phyloP scores from a whole-genome alignment of 2,329 filamentous ascomycete genomes.

The Calonectria pseudoturangicola region DNA sequence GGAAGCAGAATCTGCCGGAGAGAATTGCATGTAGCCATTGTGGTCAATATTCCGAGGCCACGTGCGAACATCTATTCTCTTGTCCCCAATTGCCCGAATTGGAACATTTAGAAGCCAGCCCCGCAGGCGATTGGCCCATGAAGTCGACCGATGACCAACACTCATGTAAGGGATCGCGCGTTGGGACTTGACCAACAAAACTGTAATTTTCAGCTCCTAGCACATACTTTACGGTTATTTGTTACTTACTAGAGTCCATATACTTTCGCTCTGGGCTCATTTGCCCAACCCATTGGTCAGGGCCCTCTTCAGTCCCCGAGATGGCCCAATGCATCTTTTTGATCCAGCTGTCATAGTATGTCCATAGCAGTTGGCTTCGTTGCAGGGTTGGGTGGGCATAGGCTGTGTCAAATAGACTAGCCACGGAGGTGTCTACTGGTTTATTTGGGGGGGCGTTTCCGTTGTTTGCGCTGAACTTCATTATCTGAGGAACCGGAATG shows the following conservation, averaged over 20 bases:
- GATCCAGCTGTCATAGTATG: slow-evolving; percentile 67
- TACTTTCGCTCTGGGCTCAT: slow-evolving; percentile 62
- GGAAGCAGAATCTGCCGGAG: slow-evolving; percentile 51
- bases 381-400: slow-evolving; percentile 69
- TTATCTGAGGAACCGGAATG: slow-evolving; percentile 50
- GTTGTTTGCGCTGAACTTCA: slow-evolving; percentile 31
- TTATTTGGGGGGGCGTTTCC: slow-evolving; percentile 59
- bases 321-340: slow-evolving; percentile 64
- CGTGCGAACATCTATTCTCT: slow-evolving; percentile 64
- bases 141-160: slow-evolving; percentile 58
- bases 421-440: slow-evolving; percentile 67
- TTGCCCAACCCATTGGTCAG: slow-evolving; percentile 69
- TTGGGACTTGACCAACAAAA: slow-evolving; percentile 67
- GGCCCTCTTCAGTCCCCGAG: slow-evolving; percentile 66
- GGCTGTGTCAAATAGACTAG: slow-evolving; percentile 70
- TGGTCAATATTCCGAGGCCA: slow-evolving; percentile 65
- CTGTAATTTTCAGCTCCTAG: slow-evolving; percentile 48
- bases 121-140: slow-evolving; percentile 60
- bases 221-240: neutral
- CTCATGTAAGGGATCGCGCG: slow-evolving; percentile 66
- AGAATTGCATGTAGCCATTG: slow-evolving; percentile 62
- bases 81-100: slow-evolving; percentile 61
- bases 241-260: slow-evolving; percentile 58
- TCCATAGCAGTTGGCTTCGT: slow-evolving; percentile 65
- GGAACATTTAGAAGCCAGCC: slow-evolving; percentile 62